These are phyloP conservation scores for Cornus suecica DNA, from an alignment of 148 eudicot species.

Conservation along the genomic window DNA sequence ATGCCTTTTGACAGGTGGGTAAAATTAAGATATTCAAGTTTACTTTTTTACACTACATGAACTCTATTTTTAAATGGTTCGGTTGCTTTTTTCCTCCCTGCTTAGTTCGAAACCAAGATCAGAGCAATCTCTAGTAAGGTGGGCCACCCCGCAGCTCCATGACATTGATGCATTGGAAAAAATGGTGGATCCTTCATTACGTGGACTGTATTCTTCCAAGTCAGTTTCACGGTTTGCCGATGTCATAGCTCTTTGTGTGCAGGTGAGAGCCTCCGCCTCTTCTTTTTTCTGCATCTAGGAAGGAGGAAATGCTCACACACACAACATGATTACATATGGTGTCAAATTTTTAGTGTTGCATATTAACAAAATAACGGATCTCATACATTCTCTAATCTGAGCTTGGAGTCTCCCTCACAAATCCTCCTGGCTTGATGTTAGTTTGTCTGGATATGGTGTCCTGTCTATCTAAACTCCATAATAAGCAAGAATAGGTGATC, in stretches of 20 bases:
- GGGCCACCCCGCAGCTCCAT: constrained; percentile 69
- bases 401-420: background rate
- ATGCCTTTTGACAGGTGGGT: constrained; percentile 65
- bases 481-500: background rate
- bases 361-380: background rate
- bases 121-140: constrained; percentile 59
- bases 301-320: background rate
- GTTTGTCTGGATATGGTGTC: background rate
- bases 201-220: constrained; percentile 65
- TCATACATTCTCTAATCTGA: background rate
- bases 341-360: too few species aligned
- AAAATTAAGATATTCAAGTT: background rate
- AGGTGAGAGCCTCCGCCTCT: constrained; percentile 34
- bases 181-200: constrained; percentile 69
- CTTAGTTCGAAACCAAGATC: constrained; percentile 42
- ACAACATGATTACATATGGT: too few species aligned
- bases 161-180: constrained; percentile 56
- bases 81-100: background rate
- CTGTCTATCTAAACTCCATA: background rate
- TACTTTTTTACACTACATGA: background rate
- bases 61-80: background rate
- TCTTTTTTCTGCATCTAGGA: background rate
- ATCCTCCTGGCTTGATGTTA: background rate
- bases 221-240: constrained; percentile 67
- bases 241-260: constrained; percentile 52